A percentile compares a stretch with the other conserved stretches of the same genome.
phyloP scores from a whole-genome alignment of 169 alveolate species.

The Cryptosporidium tyzzeri region DNA sequence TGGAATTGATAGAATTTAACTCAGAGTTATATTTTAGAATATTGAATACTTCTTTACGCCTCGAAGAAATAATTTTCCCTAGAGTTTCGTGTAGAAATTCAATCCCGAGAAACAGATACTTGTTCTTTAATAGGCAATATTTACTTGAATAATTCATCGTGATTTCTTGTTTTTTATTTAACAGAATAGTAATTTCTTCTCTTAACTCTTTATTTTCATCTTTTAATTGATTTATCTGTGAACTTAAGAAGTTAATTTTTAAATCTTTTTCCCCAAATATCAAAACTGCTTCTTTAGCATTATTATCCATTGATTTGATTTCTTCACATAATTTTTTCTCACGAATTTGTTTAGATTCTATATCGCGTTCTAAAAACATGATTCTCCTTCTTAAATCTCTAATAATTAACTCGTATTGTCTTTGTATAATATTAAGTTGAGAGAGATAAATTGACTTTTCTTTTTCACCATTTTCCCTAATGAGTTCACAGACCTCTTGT shows the following conservation, averaged over 20 bases:
- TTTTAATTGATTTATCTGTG: constrained; percentile 20
- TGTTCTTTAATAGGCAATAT: constrained; percentile 1
- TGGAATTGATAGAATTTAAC: neutral
- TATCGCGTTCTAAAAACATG: constrained; percentile 17
- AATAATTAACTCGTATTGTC: constrained; percentile 52
- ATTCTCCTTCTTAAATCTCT: constrained; percentile 59
- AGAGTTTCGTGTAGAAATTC: neutral
- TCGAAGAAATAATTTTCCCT: neutral
- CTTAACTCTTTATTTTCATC: constrained; percentile 4
- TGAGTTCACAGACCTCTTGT: neutral
- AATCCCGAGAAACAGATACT: constrained; percentile 29
- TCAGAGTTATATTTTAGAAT: neutral
- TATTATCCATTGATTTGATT: constrained; percentile 22
- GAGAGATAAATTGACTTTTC: neutral
- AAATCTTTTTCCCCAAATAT: constrained; percentile 8
- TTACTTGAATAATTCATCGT: neutral
- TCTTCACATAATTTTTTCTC: constrained; percentile 13
- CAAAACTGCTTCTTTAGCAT: neutral
- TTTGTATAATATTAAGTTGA: constrained; percentile 36
- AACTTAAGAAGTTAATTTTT: constrained; percentile 9
- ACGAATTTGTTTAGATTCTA: constrained; percentile 18
- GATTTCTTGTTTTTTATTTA: constrained; percentile 2
- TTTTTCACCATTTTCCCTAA: constrained; percentile 4
- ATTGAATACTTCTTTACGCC: constrained; percentile 12
- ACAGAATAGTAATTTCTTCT: neutral